Evolutionary conservation across 768 basidiomycete species (phyloP).

Genomic region (Boletus reticulatus): DNA sequence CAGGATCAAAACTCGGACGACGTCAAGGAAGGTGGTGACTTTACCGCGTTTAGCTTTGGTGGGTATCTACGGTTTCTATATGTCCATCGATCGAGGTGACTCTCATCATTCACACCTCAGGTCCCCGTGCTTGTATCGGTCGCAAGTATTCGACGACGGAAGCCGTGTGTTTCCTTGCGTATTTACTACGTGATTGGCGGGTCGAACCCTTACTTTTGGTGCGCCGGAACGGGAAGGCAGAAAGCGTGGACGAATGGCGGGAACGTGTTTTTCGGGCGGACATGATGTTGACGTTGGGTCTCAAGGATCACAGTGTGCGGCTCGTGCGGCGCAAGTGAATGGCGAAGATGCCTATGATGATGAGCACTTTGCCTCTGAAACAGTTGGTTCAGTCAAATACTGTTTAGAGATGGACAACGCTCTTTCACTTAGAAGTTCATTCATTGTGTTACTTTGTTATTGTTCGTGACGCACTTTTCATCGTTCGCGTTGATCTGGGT

Average conservation of each 20-base stretch:
- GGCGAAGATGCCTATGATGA: not conserved
- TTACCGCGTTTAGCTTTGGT: slow-evolving; percentile 21
- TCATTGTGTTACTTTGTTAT: too few species aligned
- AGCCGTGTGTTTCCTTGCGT: slow-evolving; percentile 50
- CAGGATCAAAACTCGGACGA: not conserved
- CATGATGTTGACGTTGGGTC: slow-evolving; percentile 12
- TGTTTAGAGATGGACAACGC: too few species aligned
- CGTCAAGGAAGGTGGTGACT: slow-evolving; percentile 2
- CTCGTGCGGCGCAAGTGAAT: slow-evolving; percentile 7
- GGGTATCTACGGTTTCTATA: not conserved
- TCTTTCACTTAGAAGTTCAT: too few species aligned
- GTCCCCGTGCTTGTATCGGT: slow-evolving; percentile 52
- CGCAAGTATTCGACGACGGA: slow-evolving; percentile 53
- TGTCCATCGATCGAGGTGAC: not conserved
- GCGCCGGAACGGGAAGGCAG: slow-evolving; percentile 1
- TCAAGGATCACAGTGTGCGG: slow-evolving; percentile 12
- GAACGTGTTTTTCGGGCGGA: slow-evolving; percentile 12
- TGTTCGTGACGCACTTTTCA: too few species aligned
- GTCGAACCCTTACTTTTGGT: slow-evolving; percentile 40
- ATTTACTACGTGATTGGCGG: slow-evolving; percentile 50
- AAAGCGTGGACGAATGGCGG: slow-evolving; percentile 16
- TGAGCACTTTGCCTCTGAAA: too few species aligned
- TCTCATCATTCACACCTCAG: slow-evolving; percentile 19
- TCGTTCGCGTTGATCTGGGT: too few species aligned
- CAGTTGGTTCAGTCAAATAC: too few species aligned